Base-by-base conservation (phyloP, 208 protist species). In the Balamuthia mandrillaris region DNA sequence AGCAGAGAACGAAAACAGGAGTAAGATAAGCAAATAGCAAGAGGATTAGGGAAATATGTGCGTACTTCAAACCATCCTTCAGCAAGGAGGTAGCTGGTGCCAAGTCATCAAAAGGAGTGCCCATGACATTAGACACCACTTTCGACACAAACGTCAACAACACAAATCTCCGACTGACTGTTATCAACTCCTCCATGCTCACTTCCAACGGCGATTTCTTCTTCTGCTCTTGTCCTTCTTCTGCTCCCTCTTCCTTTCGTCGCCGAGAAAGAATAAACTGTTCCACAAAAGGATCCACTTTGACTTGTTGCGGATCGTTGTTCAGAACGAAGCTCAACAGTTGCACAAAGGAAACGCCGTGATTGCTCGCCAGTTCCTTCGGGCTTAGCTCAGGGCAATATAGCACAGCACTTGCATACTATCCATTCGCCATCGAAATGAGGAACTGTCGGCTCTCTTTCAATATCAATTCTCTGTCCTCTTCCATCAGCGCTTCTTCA, bases 341-440 rank as follows among this genome's bases (percentile, higher is more conserved):
- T 35, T 24, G 21, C 24, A 6, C 24, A 39, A 83, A 83, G 27
- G 68, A 27, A 5, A 58, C 31, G 3, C 44, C 45, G n/a, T 47
- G 18, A 14, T 78, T 41, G 1, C n/a, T 41, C 5, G 37, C 41
- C n/a, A 83, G 75, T 29, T 83, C 75, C 37, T 83, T 54, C 75
- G 66, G 52, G 21, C 49, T 61, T 27, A 83, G 75, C 52, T 83
- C 75, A 5, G 75, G 75, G 29, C 75, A 83, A 37, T 83, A 83
- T 5, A 83, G 54, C 49, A 83, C 75, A 12, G 75, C 75, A 2
- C 52, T 52, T 3, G 75, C 42, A 58, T 78, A 78, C 7, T 41
- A n/a, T n/a, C n/a, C 75, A 21, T 37, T 65, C 41, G 41, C 75
- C 75, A 83, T 83, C 27, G 75, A 51, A n/a, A 83, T 24, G 3